Evolutionary conservation across 192 early-diverging fungal genomes (phyloP), one percentile per base, ranked within the genome.

Genomic region (Haplosporangium gracile): DNA sequence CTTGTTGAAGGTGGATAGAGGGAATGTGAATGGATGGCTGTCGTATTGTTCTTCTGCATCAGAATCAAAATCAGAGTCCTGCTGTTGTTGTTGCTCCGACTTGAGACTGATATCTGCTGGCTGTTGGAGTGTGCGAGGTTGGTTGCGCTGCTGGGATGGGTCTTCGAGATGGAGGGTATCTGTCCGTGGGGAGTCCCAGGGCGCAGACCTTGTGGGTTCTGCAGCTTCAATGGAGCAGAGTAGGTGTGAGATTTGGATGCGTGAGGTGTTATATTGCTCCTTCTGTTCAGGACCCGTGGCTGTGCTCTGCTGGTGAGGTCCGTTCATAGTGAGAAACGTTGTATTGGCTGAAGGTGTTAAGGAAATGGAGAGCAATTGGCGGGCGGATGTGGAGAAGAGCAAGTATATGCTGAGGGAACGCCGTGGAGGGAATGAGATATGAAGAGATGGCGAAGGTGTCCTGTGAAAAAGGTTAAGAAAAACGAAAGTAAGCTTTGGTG

Each of bases 171-270:
- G 65, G 24, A 75, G 63, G 26, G 73, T 63, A 4, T 76, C 70
- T 20, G 74, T 82, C 3, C 34, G 47, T 2, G 65, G 80, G 2
- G 74, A 76, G 49, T 71, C 75, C 75, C 70, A 77, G 24, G 81
- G 57, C 38, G 74, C 69, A 11, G 81, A 47, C 45, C 74, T 51
- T 29, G 51, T 4, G 4, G 72, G 51, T n/a, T 78, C 65, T 2
- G 70, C 72, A 16, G 76, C 53, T 55, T 82, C 75, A 20, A 77
- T 70, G 42, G 83, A 68, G 29, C 83, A 85, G n/a, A 85, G 83
- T 22, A 85, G 70, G 69, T 75, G 72, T 6, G 83, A 38, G 22
- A 85, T 80, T 36, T 34, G 47, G 5, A 85, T 79, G 6, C 83
- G 83, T 0, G 82, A 75, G 10, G 43, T 11, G 29, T 71, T 74